Evolutionary conservation across 1,284 basidiomycete genomes (phyloP), one percentile per base, ranked within the genome.

Genomic region (Lignosus rhinocerotis): DNA sequence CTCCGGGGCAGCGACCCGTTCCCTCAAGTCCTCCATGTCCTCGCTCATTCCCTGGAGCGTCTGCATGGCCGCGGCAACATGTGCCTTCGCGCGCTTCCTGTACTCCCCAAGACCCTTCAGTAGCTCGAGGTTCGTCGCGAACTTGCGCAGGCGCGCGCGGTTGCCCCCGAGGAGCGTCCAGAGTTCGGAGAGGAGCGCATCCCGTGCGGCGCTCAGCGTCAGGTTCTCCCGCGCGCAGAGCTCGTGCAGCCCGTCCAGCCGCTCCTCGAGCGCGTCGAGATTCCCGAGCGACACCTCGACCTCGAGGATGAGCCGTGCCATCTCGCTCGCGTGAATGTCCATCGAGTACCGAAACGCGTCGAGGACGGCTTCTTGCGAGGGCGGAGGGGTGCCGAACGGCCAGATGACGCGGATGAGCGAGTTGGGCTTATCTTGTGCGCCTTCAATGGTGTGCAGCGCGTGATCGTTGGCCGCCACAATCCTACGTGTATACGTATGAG

Each of bases 111-210:
- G 69, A 46, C 80, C 78, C 57, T 76, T 76, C 59, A 92, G 75
- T 48, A 90, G 71, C 6, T 52, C 67, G 10, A 85, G 72, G 64
- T 87, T 79, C 25, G 73, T 65, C n/a, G 83, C 74, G 57, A 81
- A 79, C 25, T 78, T 74, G 16, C 74, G 75, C 58, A 87, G 64
- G 49, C 70, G 67, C 17, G 69, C 73, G 49, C 69, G 73, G 68
- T 90, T 88, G 1, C 84, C 82, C 0, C 88, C 89, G 1, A 90
- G 70, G 43, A 62, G 76, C 6, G 87, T 86, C 88, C 88, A 92
- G 6, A 92, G 76, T 39, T 83, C 72, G 1, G 81, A 78, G 33
- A 91, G 81, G 10, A 91, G 71, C 51, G 87, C 78, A 0, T 77
- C 75, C 56, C 77, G 78, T 52, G 75, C 82, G 0, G 68, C 62